Evolutionary conservation across 208 protist genomes (phyloP), one percentile per base, ranked within the genome.

Genomic region (Trypanosoma platydactyli): DNA sequence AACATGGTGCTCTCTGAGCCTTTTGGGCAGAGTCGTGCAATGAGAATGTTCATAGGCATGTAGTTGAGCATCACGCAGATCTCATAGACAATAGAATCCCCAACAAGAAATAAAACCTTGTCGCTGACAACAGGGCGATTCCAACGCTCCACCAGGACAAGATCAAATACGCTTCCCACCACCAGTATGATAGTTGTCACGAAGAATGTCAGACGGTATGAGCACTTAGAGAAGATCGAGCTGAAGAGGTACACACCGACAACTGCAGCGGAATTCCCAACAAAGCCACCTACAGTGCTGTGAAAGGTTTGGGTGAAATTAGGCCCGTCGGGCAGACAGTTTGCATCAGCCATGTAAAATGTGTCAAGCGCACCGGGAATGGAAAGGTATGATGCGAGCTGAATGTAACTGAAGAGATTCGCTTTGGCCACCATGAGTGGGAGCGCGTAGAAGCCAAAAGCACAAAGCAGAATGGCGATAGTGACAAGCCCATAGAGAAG

Each of bases 221-320:
- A 77, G 38, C 67, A 30, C 64, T 76, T 81, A 4, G 71, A 62
- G 44, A 86, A 77, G 45, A 81, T 35, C n/a, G 44, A 35, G 20
- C 65, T 64, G 59, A 91, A 91, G 42, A 85, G 45, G 35, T 54
- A 62, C 24, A 85, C 66, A 25, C 77, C 81, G 18, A 83, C 15
- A 41, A 79, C 30, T 22, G 68, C 69, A 30, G 73, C 63, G 35
- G 56, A 22, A 53, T 68, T 78, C 49, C 73, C 75, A 33, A 88
- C 68, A 44, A 81, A 55, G 27, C 52, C 50, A 24, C 60, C 64
- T n/a, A 84, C 50, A 38, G 83, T 84, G 20, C 66, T 55, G 53
- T 85, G 85, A 59, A 81, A 89, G 16, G 67, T 77, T 18, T 80
- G 64, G 40, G 56, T 71, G 65, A 91, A 88, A 33, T 86, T 64